Evolutionary conservation across 805 yeast species (phyloP), one percentile per base, ranked within the genome.

Genomic region (Grigorovia humatica): DNA sequence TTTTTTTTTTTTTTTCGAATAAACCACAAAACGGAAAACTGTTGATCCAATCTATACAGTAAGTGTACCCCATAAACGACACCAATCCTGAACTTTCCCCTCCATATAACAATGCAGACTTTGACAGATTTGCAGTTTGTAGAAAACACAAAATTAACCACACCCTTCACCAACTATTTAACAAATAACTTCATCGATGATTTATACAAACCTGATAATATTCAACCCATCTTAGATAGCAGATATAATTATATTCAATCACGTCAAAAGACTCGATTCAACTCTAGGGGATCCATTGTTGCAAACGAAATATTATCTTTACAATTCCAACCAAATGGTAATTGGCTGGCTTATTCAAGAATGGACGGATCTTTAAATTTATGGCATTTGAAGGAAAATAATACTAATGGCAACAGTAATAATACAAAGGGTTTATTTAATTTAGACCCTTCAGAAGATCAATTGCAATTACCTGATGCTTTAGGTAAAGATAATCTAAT

Each of bases 301-400:
- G 55, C 58, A 4, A 61, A 64, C 47, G 63, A 59, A 40, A 50
- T 65, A 2, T 9, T 59, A 1, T 45, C 64, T 0, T n/a, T 65
- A 8, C 62, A 64, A 27, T 60, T 64, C 30, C 63, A 65, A 47
- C 62, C 63, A 0, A 45, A 62, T 15, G 68, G 67, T 5, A 52
- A 54, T 2, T 51, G 48, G n/a, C 18, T 64, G 27, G 68, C 64
- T 0, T 66, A 65, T 50, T 57, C 63, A 43, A 58, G 69, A 52
- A 53, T 54, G 46, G 70, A 66, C 48, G 69, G 69, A 1, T 59
- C 69, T 1, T 46, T 66, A 35, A 61, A 66, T 9, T 51, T 63
- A 8, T 62, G 68, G 67, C 45, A 49, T 27, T 23, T 50, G 17
- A 15, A n/a, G n/a, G 30, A 29, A 27, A 23, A 38, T 46, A 32